A percentile compares a stretch with the other conserved stretches of the same genome.
phyloP scores from a whole-genome alignment of 2,329 filamentous ascomycete genomes.

The Leptosphaerulina australis region DNA sequence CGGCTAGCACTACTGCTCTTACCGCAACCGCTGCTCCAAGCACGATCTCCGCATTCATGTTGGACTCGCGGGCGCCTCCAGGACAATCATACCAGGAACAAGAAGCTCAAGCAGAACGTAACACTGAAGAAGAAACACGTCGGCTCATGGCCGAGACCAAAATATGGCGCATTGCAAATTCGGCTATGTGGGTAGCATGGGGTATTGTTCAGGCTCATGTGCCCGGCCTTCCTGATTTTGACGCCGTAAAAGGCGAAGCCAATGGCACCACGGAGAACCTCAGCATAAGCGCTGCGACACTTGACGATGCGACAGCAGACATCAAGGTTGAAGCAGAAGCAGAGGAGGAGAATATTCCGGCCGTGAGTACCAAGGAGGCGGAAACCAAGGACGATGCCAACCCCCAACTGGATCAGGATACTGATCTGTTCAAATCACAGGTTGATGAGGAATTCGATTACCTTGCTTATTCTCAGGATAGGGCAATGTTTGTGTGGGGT shows the following conservation, averaged over 20 bases:
- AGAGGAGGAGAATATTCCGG: slow-evolving; percentile 1
- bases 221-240: slow-evolving; percentile 68
- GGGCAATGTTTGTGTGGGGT: slow-evolving; percentile 93
- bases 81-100: slow-evolving; percentile 44
- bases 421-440: slow-evolving; percentile 55
- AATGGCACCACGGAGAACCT: slow-evolving; percentile 21
- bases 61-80: slow-evolving; percentile 63
- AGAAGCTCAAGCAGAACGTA: slow-evolving; percentile 61
- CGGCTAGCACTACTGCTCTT: slow-evolving; percentile 43
- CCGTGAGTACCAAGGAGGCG: slow-evolving; percentile 34
- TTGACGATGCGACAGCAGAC: slow-evolving; percentile 37
- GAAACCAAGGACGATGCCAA: slow-evolving; percentile 32
- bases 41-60: slow-evolving; percentile 70
- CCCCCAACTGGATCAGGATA: slow-evolving; percentile 34
- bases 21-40: slow-evolving; percentile 43
- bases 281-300: slow-evolving; percentile 29
- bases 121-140: slow-evolving; percentile 70
- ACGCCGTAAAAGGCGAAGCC: slow-evolving; percentile 27
- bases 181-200: slow-evolving; percentile 92
- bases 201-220: slow-evolving; percentile 94
- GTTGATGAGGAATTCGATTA: slow-evolving; percentile 85
- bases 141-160: slow-evolving; percentile 77
- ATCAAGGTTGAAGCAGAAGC: slow-evolving; percentile 25
- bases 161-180: slow-evolving; percentile 87
- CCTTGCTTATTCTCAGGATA: slow-evolving; percentile 85